Percentiles rank a stretch among this genome's conserved stretches.
phyloP scores from a whole-genome alignment of 352 stramenopile genomes.

The Globisporangium radiosum region DNA sequence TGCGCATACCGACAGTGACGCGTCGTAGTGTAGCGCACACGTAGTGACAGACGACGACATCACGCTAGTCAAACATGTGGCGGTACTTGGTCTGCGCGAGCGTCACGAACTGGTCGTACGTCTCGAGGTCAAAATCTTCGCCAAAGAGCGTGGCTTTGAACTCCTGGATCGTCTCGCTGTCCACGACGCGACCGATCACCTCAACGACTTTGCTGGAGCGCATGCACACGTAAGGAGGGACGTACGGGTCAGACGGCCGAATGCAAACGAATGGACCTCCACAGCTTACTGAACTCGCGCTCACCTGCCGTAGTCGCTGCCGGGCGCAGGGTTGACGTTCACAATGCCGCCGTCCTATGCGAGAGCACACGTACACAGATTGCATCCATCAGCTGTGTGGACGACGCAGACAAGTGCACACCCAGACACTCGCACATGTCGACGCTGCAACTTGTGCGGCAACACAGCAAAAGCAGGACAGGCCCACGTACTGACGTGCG shows the following conservation, averaged over 20 bases:
- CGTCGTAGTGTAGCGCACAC: neutral
- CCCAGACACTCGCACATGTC: neutral
- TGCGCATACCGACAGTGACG: neutral
- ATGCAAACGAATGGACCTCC: too few species aligned
- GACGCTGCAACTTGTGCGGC: neutral
- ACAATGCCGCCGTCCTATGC: conserved; percentile 68
- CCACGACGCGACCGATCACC: conserved; percentile 72
- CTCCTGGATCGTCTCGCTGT: conserved; percentile 69
- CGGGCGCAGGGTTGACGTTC: conserved; percentile 64
- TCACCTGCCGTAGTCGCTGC: conserved; percentile 70
- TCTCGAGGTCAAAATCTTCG: conserved; percentile 75
- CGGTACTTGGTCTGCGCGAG: conserved; percentile 70
- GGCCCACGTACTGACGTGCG: conserved; percentile 52
- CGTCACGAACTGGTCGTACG: conserved; percentile 79
- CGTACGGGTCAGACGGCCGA: too few species aligned
- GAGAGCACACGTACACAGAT: conserved; percentile 2
- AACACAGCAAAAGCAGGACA: neutral
- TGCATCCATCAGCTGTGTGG: neutral
- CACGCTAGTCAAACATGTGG: conserved; percentile 53
- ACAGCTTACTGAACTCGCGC: neutral
- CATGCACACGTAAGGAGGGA: neutral
- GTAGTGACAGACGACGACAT: neutral
- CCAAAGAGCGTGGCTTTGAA: conserved; percentile 84
- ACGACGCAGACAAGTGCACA: neutral
- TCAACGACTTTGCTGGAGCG: conserved; percentile 68